These are phyloP conservation scores for Rubia yunnanensis DNA, from an alignment of 257 asterid genomes.

Conservation along the genomic window DNA sequence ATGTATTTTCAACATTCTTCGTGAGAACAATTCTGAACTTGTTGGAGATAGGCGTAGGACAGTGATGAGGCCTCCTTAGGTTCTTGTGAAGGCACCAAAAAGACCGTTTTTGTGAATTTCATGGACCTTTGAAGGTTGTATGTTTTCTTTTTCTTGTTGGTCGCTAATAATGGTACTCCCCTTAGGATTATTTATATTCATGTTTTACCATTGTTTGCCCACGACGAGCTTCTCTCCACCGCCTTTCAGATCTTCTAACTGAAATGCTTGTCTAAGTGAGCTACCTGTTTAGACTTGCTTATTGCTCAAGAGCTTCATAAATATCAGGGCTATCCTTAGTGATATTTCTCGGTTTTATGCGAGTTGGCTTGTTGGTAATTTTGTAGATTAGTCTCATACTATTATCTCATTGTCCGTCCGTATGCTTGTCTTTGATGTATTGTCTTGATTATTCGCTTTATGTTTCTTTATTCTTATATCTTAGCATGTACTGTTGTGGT, in stretches of 20 bases:
- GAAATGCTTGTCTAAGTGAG: neutral
- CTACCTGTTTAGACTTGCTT: neutral
- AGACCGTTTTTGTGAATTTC: constrained; percentile 90
- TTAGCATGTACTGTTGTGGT: too few species aligned
- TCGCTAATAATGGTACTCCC: neutral
- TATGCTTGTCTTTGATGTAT: neutral
- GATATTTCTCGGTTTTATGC: neutral
- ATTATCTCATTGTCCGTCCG: neutral
- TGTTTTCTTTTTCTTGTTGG: constrained; percentile 9
- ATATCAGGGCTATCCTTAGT: too few species aligned
- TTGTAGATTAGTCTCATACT: neutral
- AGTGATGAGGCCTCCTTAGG: constrained; percentile 98
- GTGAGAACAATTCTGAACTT: constrained; percentile 96
- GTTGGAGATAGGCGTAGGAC: constrained; percentile 97
- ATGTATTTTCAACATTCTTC: constrained; percentile 78
- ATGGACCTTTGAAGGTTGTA: constrained; percentile 98
- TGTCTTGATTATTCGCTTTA: too few species aligned
- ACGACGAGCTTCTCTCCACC: neutral
- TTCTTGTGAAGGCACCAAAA: constrained; percentile 97
- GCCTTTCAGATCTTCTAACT: neutral
- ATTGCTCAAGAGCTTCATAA: neutral
- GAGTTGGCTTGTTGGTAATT: neutral
- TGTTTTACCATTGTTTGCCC: neutral
- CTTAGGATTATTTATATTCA: too few species aligned
- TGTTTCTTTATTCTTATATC: too few species aligned